Percentiles rank a stretch among this genome's conserved stretches.
Conservation (phyloP, 768 basidiomycete genomes). For the Aureoboletus auriporus region DNA sequence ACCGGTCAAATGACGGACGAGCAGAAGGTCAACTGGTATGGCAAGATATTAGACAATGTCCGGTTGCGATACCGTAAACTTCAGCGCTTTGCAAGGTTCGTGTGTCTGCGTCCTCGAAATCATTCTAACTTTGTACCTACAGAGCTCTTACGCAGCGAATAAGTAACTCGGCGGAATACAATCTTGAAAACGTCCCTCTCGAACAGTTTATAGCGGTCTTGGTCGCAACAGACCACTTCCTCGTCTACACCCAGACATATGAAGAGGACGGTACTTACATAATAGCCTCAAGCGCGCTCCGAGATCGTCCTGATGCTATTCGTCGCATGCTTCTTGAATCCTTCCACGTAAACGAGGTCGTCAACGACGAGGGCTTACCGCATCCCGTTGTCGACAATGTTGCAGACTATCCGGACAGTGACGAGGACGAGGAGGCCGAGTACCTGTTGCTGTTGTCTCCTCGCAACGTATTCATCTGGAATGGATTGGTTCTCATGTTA, state of each 20-base stretch:
- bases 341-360: constrained; percentile 69
- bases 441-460: constrained; percentile 90
- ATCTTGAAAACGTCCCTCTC: constrained; percentile 66
- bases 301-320: constrained; percentile 72
- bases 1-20: constrained; percentile 63
- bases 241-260: constrained; percentile 85
- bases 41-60: constrained; percentile 90
- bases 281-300: constrained; percentile 73
- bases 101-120: not conserved
- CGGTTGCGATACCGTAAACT: constrained; percentile 89
- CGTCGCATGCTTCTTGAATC: constrained; percentile 79
- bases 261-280: constrained; percentile 93
- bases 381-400: constrained; percentile 38
- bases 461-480: constrained; percentile 85
- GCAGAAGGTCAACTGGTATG: constrained; percentile 85
- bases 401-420: constrained; percentile 40
- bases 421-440: constrained; percentile 54
- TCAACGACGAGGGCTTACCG: constrained; percentile 43
- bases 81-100: constrained; percentile 84
- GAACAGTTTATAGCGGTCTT: constrained; percentile 78
- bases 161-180: constrained; percentile 91
- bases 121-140: constrained; percentile 4
- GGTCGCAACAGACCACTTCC: constrained; percentile 83
- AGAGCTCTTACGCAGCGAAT: constrained; percentile 81
- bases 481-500: constrained; percentile 79